phyloP scores from a whole-genome alignment of 2,329 filamentous ascomycete genomes.

The Pyricularia grisea region DNA sequence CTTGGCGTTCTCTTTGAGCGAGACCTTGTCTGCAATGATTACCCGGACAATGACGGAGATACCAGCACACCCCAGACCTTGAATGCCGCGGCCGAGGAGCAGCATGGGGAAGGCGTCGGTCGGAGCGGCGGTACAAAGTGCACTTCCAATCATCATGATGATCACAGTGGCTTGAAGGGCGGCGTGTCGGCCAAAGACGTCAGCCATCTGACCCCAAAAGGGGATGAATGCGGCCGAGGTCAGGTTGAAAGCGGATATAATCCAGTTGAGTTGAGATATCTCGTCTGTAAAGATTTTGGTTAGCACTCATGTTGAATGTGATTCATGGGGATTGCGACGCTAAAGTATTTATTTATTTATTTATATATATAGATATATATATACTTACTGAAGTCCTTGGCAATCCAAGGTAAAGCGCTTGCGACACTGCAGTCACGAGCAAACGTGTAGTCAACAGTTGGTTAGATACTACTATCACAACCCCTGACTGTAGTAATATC shows the following conservation, averaged over 20 bases:
- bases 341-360: too few relatives aligned
- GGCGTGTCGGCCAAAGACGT: constrained; percentile 55
- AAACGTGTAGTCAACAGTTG: neutral
- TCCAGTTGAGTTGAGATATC: constrained; percentile 54
- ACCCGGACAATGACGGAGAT: constrained; percentile 50
- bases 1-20: constrained; percentile 47
- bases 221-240: constrained; percentile 59
- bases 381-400: constrained; percentile 49
- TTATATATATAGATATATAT: neutral
- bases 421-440: constrained; percentile 25
- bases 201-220: constrained; percentile 53
- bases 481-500: neutral
- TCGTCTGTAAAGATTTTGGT: constrained; percentile 26
- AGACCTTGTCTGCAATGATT: constrained; percentile 54
- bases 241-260: constrained; percentile 59
- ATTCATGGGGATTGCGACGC: neutral
- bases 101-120: constrained; percentile 46
- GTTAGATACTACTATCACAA: neutral
- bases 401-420: constrained; percentile 51
- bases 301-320: neutral
- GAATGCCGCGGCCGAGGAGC: constrained; percentile 51
- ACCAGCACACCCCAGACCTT: constrained; percentile 52
- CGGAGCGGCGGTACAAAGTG: constrained; percentile 49
- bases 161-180: constrained; percentile 47
- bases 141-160: constrained; percentile 48